Conservation (phyloP, 768 basidiomycete genomes). For the Lactarius indigo region DNA sequence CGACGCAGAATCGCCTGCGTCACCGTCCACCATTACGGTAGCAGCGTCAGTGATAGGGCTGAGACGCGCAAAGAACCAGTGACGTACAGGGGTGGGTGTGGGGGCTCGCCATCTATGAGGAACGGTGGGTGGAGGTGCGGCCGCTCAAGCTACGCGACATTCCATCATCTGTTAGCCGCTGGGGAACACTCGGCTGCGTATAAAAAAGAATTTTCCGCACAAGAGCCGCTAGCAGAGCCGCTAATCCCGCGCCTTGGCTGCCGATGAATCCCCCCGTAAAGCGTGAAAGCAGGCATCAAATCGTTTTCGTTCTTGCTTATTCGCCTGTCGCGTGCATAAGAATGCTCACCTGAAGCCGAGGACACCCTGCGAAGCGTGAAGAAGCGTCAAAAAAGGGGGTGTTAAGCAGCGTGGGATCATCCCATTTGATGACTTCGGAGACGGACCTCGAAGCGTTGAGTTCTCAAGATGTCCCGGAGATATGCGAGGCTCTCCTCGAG, state of each 20-base stretch:
- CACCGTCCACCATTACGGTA: neutral
- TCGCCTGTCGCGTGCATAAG: neutral
- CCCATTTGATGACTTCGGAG: conserved; percentile 1
- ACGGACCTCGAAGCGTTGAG: conserved; percentile 64
- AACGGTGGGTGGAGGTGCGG: conserved; percentile 55
- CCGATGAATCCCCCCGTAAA: neutral
- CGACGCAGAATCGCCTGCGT: conserved; percentile 64
- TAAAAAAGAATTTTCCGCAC: conserved; percentile 39
- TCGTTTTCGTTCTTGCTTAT: neutral
- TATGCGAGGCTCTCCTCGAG: conserved; percentile 53
- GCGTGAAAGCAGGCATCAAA: conserved; percentile 12
- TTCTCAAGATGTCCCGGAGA: conserved; percentile 54
- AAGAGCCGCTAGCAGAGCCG: conserved; percentile 63
- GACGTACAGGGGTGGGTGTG: conserved; percentile 72
- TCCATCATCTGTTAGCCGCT: conserved; percentile 1
- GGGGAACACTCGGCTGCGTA: neutral
- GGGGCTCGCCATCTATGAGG: conserved; percentile 56
- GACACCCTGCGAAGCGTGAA: conserved; percentile 50
- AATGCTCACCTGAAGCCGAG: conserved; percentile 68
- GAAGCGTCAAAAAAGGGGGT: neutral
- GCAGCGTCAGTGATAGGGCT: conserved; percentile 7
- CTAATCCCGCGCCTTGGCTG: conserved; percentile 79
- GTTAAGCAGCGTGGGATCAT: conserved; percentile 14
- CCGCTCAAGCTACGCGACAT: conserved; percentile 45
- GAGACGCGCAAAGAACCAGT: conserved; percentile 6